Percentiles rank a stretch among this genome's conserved stretches.
These are phyloP conservation scores for Heritiera littoralis DNA, from an alignment of 345 rosid species.

Conservation along the genomic window DNA sequence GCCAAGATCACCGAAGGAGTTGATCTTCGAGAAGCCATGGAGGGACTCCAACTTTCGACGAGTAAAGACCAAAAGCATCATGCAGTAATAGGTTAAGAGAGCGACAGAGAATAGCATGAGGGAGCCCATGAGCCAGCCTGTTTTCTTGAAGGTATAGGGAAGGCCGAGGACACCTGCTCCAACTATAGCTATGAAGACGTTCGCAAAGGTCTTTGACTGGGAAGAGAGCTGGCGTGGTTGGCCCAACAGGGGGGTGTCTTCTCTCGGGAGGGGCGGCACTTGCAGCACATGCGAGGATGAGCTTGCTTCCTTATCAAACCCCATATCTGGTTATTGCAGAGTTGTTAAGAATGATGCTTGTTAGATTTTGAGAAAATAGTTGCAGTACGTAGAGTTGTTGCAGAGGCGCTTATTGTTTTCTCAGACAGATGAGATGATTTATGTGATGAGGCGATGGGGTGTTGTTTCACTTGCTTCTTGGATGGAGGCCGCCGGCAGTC, in stretches of 20 bases:
- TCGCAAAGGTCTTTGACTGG: slow-evolving; percentile 65
- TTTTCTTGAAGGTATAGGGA: slow-evolving; percentile 74
- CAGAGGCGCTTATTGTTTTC: not conserved
- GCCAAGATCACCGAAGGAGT: slow-evolving; percentile 72
- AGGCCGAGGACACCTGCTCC: slow-evolving; percentile 79
- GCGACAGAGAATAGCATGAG: slow-evolving; percentile 62
- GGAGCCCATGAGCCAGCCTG: slow-evolving; percentile 69
- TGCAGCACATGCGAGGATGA: slow-evolving; percentile 37
- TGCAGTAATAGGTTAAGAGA: slow-evolving; percentile 56
- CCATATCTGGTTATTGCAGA: slow-evolving; percentile 16
- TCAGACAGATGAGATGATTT: not conserved
- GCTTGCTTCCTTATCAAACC: slow-evolving; percentile 36
- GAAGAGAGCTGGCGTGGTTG: slow-evolving; percentile 43
- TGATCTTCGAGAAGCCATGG: slow-evolving; percentile 51
- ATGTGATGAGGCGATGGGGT: not conserved
- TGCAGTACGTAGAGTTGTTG: not conserved
- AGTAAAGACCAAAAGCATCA: slow-evolving; percentile 71
- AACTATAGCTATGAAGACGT: slow-evolving; percentile 70
- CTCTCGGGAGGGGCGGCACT: slow-evolving; percentile 35
- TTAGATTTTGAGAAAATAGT: not conserved
- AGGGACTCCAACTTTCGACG: slow-evolving; percentile 62
- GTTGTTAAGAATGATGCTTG: not conserved
- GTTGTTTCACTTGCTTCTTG: too few species aligned
- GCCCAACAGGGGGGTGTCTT: slow-evolving; percentile 44
- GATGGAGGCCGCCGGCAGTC: not conserved